Base-by-base conservation (phyloP, 306 rosid genomes). In the Prunus salicina region DNA sequence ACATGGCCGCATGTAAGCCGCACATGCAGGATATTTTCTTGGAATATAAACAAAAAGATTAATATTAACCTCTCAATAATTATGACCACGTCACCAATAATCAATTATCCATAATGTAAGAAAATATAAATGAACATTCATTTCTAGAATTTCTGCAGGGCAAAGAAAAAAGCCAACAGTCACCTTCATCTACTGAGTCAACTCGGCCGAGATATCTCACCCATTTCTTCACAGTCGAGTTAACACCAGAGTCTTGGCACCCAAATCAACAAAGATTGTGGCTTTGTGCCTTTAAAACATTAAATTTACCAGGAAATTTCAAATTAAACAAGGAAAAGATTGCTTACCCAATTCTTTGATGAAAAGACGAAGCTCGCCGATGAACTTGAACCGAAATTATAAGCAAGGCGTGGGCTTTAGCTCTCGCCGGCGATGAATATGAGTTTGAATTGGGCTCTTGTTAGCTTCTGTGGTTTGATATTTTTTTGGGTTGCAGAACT, bases 341-440 rank as follows among this genome's bases (percentile, higher is more conserved):
- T 46, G 41, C 52, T 56, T 66, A 79, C 83, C 69, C 41, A 50
- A 73, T 38, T 28, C 0, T 62, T 32, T 38, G 12, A 12, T 28
- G 52, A 16, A 3, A 34, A 72, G 49, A 27, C 69, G 45, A 28
- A 69, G 58, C 69, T 51, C 22, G 67, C 15, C 15, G 52, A 43
- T 22, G 45, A 22, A 52, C 18, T 70, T 70, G 71, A 22, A 10
- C 43, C 38, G 65, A 65, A 24, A 41, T 11, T 12, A 16, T 1
- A 27, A 10, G 64, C 43, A 34, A 20, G 25, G 67, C 22, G 57
- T 10, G 20, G 61, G 2, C n/a, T n/a, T 2, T 14, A 10, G 11
- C 7, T 25, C 3, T 72, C 19, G 13, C 32, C 64, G 55, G 66
- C 5, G 58, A 46, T 64, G 14, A 13, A 34, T 27, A 64, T 5